Evolutionary conservation across 2,329 filamentous ascomycete genomes (phyloP), one percentile per base, ranked within the genome.

Genomic region (Claviceps sp.): DNA sequence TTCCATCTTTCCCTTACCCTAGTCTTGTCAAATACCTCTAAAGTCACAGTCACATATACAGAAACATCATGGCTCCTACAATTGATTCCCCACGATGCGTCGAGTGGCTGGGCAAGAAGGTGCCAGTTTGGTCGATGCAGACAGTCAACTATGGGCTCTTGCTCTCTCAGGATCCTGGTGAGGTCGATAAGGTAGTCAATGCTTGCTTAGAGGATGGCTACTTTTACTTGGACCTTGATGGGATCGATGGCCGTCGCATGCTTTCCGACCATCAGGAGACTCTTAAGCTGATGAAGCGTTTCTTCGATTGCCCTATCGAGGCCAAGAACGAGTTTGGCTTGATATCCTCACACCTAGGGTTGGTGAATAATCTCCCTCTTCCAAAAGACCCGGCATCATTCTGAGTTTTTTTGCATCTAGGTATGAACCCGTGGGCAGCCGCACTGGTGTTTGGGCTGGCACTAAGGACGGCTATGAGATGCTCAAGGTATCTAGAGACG

Each of bases 301-400:
- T 78, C 68, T 79, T 79, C 55, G 71, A 71, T 36, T 62, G 70
- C 0, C 74, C 75, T 0, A 61, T 77, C 16, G 75, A 78, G 64
- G 69, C 66, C 43, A 79, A 79, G 72, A 79, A 78, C 60, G 71
- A 79, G 60, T 77, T 72, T 57, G 75, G 75, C 3, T 71, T 79
- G 6, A 69, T 78, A 47, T 71, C 73, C 24, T 71, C 74, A 4
- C 75, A 78, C 61, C 69, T 77, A 26, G 75, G 74, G 65, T 75
- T 62, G 55, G 66, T 60, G 9, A n/a, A 22, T 37, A 16, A 22
- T 37, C 42, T 36, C 3, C 38, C 40, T 46, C 30, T 13, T 4
- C 26, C 38, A 40, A 2, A 24, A 48, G 5, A 16, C n/a, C 4
- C 1, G 4, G 9, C 18, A 8, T 47, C 16, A 18, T 48, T 41